These are phyloP conservation scores for Eucalyptus erythrocorys DNA, from an alignment of 345 rosid genomes.

Conservation along the genomic window DNA sequence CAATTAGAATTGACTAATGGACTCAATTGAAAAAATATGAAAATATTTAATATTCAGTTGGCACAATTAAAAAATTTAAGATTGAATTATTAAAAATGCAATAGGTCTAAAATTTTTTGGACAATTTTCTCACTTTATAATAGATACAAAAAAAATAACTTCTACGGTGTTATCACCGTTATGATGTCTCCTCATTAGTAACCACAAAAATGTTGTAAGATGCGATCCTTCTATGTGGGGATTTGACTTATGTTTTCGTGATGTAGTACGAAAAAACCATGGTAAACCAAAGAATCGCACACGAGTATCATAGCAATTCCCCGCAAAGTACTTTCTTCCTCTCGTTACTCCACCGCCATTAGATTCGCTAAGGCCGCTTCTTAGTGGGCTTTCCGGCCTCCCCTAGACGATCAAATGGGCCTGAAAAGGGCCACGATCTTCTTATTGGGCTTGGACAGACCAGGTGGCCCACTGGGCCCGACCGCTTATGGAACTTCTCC, in stretches of 20 bases:
- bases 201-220: neutral
- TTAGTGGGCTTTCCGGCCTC: neutral
- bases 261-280: neutral
- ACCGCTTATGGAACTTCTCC: neutral
- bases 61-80: too few relatives aligned
- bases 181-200: neutral
- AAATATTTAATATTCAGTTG: too few relatives aligned
- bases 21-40: fast-evolving
- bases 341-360: neutral
- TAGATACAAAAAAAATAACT: neutral
- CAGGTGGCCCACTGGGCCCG: neutral
- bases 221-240: neutral
- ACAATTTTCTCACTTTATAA: neutral
- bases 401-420: neutral
- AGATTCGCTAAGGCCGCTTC: neutral
- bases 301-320: neutral
- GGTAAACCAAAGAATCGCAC: neutral
- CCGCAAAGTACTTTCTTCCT: neutral
- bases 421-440: neutral
- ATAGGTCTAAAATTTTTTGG: fast-evolving
- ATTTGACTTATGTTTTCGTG: neutral
- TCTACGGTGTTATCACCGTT: neutral
- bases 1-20: fast-evolving
- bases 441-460: neutral
- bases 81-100: too few relatives aligned